A percentile compares a stretch with the other conserved stretches of the same genome.
phyloP scores from a whole-genome alignment of 2,329 filamentous ascomycete genomes.

The Pezicula radicicola region DNA sequence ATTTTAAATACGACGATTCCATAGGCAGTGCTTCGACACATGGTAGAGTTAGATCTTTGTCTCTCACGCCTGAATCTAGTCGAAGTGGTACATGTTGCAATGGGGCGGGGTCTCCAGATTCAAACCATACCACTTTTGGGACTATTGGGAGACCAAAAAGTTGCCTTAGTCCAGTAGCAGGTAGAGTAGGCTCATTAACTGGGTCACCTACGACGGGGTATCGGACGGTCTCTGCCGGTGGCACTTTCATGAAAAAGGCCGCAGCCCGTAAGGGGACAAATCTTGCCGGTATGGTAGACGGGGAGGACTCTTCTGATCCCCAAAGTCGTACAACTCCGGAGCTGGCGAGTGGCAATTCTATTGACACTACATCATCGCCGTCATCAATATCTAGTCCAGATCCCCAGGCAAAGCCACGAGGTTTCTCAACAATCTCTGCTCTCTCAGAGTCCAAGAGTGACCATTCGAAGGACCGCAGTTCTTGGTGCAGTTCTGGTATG shows the following conservation, averaged over 20 bases:
- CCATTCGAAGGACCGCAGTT: neutral
- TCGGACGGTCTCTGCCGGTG: constrained; percentile 35
- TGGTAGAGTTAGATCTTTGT: constrained; percentile 19
- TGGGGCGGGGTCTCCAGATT: neutral
- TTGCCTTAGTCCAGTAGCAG: no score
- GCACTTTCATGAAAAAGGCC: constrained; percentile 40
- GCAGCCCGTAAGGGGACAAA: constrained; percentile 18
- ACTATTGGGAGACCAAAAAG: neutral
- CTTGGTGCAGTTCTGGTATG: neutral
- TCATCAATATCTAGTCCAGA: no score
- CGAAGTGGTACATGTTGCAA: constrained; percentile 8
- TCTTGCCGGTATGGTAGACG: constrained; percentile 17
- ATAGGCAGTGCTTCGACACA: constrained; percentile 12
- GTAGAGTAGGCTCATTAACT: no score
- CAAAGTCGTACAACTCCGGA: neutral
- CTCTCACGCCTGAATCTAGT: constrained; percentile 20
- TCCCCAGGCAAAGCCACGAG: no score
- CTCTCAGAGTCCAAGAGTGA: neutral
- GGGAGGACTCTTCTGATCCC: constrained; percentile 14
- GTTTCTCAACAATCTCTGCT: neutral
- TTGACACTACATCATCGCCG: no score
- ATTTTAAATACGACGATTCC: constrained; percentile 31
- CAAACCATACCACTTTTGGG: neutral
- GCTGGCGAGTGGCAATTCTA: neutral
- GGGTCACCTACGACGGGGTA: neutral